These are phyloP conservation scores for Candida silvicultrix DNA, from an alignment of 805 yeast species.

Conservation along the genomic window DNA sequence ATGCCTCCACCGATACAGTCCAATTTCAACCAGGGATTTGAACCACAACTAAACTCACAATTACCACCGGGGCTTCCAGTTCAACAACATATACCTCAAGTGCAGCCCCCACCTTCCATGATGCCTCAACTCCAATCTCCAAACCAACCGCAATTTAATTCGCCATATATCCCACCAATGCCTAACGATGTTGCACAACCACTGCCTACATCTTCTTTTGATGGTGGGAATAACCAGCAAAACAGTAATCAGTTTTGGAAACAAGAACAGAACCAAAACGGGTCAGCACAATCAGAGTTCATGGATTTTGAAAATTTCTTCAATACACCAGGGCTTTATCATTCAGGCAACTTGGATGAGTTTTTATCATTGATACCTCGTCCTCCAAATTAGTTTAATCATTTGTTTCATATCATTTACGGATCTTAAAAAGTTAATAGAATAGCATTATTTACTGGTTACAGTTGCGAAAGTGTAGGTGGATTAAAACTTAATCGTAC, in stretches of 20 bases:
- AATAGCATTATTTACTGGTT: too few relatives aligned
- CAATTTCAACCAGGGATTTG: background rate
- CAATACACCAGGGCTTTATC: background rate
- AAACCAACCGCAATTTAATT: background rate
- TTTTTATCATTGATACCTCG: background rate
- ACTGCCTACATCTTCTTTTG: background rate
- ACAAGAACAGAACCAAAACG: background rate
- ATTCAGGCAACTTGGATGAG: background rate
- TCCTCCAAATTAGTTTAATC: background rate
- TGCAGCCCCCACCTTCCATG: too few relatives aligned
- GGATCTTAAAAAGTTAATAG: too few relatives aligned
- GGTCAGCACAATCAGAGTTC: background rate
- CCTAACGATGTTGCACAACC: background rate
- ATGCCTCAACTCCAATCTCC: background rate
- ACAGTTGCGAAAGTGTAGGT: too few relatives aligned
- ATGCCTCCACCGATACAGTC: background rate
- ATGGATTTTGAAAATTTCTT: background rate
- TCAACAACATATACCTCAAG: background rate
- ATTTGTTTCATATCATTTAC: too few relatives aligned
- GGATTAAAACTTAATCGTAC: too few relatives aligned
- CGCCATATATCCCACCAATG: background rate
- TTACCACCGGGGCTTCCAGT: too few relatives aligned
- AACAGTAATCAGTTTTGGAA: background rate
- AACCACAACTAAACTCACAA: background rate
- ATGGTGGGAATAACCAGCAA: background rate